Base-by-base conservation (phyloP, 176 grass and related monocot genomes). In the Phoenix roebelenii region DNA sequence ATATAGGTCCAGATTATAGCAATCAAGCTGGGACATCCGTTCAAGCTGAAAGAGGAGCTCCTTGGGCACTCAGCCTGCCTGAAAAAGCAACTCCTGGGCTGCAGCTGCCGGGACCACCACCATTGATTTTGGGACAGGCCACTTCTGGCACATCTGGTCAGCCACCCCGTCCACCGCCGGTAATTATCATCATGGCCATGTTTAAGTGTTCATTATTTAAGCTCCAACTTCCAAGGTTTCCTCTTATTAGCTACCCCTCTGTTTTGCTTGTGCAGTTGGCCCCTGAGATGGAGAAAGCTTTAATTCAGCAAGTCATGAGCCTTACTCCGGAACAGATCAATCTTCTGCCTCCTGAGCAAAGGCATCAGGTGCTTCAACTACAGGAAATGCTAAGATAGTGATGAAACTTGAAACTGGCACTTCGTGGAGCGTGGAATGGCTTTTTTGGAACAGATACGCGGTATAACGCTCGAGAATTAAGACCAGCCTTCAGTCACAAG, bases 341-440 rank as follows among this genome's bases (percentile, higher is more conserved):
- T 74, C 71, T 83, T 74, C 63, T 98, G 67, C 81, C 93, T 50
- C 87, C 93, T 4, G 93, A 98, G 67, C 93, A 98, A 74, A 78
- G 88, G 24, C 85, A 92, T 19, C 93, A 98, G 66, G 93, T 98
- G 29, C 73, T 98, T 89, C 93, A 98, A 39, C 71, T 98, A 23
- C 84, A 83, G 20, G 93, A 98, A 3, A 92, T 98, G 88, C 82
- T 98, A 18, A 79, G 84, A 51, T 56, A 30, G 25, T 79, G 64
- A 75, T 66, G 29, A 18, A 5, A 44, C 35, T 44, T 66, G 29
- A 18, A 5, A 44, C 35, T 44, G 9, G 35, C 10, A 12, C 35
- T 44, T 44, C 35, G 35, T 44, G 35, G 2, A 44, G 35, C 35
- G 35, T 44, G 35, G 35, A 44, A 12, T 44, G 35, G 35, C 26